Evolutionary conservation across 1,284 basidiomycete species (phyloP).

Genomic region (Amylostereum areolatum): DNA sequence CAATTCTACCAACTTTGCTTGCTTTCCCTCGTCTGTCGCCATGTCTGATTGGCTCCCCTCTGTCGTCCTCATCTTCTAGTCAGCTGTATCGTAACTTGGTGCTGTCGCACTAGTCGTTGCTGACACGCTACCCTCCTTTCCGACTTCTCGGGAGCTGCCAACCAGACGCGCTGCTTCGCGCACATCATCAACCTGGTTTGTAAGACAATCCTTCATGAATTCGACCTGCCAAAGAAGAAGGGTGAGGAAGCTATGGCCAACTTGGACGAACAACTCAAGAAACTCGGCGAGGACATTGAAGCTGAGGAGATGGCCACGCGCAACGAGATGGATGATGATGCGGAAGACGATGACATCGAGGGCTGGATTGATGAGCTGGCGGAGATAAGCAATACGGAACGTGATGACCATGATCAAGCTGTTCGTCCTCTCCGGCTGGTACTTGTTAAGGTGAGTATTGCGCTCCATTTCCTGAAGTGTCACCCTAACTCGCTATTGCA

Average conservation of each 20-base stretch:
- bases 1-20: too few relatives aligned
- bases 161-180: too few relatives aligned
- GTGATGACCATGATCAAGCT: constrained; percentile 4
- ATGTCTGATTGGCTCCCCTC: too few relatives aligned
- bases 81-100: too few relatives aligned
- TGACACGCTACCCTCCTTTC: too few relatives aligned
- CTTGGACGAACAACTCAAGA: neutral
- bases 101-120: too few relatives aligned
- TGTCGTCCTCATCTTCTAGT: too few relatives aligned
- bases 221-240: constrained; percentile 9
- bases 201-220: constrained; percentile 10
- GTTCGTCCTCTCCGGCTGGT: constrained; percentile 10
- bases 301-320: neutral
- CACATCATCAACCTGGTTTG: too few relatives aligned
- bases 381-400: constrained; percentile 2
- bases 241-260: neutral
- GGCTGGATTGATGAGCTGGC: neutral
- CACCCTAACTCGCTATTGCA: constrained; percentile 4
- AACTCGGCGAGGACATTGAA: neutral
- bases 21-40: too few relatives aligned
- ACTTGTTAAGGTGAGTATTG: constrained; percentile 12
- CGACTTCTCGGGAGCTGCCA: too few relatives aligned
- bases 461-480: neutral
- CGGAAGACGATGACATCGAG: neutral
- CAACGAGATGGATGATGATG: neutral